phyloP scores from a whole-genome alignment of 305 asterid genomes.

The Fraxinus angustifolia region DNA sequence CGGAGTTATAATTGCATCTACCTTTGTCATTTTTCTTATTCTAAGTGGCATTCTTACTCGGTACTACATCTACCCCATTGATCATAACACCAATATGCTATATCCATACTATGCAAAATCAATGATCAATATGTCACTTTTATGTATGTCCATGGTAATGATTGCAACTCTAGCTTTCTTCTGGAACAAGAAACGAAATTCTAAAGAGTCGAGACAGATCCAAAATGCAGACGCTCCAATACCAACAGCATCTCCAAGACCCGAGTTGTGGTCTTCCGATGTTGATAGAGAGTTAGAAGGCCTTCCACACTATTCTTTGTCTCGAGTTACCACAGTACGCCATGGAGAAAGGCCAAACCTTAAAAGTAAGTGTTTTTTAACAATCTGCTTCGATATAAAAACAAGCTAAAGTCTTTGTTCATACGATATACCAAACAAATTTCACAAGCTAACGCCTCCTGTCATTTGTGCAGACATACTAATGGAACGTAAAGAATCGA shows the following conservation, averaged over 20 bases:
- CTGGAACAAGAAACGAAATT: slow-evolving; percentile 37
- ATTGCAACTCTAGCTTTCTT: slow-evolving; percentile 36
- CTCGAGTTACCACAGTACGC: slow-evolving; percentile 31
- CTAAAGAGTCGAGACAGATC: slow-evolving; percentile 24
- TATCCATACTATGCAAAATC: slow-evolving; percentile 34
- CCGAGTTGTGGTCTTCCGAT: slow-evolving; percentile 13
- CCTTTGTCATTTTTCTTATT: slow-evolving; percentile 48
- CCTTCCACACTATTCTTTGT: slow-evolving; percentile 26
- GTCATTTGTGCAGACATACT: slow-evolving; percentile 30
- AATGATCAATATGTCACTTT: slow-evolving; percentile 20
- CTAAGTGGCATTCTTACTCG: slow-evolving; percentile 38
- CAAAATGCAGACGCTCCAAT: slow-evolving; percentile 22
- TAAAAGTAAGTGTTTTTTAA: slow-evolving; percentile 34
- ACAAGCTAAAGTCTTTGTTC: neutral
- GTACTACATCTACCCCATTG: slow-evolving; percentile 40
- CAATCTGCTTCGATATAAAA: neutral
- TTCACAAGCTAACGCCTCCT: neutral
- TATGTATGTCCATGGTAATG: slow-evolving; percentile 37
- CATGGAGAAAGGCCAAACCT: slow-evolving; percentile 50
- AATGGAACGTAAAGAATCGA: slow-evolving; percentile 18
- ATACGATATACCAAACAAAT: neutral
- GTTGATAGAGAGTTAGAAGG: slow-evolving; percentile 41
- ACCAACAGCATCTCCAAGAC: slow-evolving; percentile 24
- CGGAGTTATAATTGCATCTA: slow-evolving; percentile 50
- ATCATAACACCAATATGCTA: slow-evolving; percentile 29